A percentile compares a stretch with the other conserved stretches of the same genome.
phyloP scores from a whole-genome alignment of 2,329 filamentous ascomycete species.

The Thermoascus crustaceus region DNA sequence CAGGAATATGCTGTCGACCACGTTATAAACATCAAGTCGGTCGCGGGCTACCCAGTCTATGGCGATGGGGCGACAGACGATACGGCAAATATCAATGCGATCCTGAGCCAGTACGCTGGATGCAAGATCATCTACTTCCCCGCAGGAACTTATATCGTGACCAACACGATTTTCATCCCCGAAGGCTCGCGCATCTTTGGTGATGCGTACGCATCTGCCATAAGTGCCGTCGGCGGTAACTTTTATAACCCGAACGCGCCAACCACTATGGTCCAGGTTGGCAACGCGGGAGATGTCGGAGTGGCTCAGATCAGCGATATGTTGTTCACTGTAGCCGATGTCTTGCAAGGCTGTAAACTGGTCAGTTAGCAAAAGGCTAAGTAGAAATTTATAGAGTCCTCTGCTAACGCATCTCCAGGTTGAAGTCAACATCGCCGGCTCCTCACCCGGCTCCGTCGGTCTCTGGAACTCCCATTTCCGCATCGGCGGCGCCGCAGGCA shows the following conservation, averaged over 20 bases:
- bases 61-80: conserved; percentile 39
- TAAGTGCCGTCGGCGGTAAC: conserved; percentile 40
- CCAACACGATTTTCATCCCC: conserved; percentile 40
- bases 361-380: conserved; percentile 1
- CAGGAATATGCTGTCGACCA: conserved; percentile 32
- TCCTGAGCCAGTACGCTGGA: conserved; percentile 22
- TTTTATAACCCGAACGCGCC: conserved; percentile 41
- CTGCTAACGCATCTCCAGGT: conserved; percentile 16
- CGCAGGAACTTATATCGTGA: conserved; percentile 34
- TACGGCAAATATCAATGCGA: conserved; percentile 27
- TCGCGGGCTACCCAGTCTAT: conserved; percentile 30
- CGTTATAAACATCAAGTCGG: conserved; percentile 41
- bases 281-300: conserved; percentile 42
- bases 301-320: conserved; percentile 46
- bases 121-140: conserved; percentile 27
- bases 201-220: conserved; percentile 44
- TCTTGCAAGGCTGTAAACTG: conserved; percentile 37
- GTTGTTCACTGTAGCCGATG: conserved; percentile 43
- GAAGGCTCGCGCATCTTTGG: conserved; percentile 46
- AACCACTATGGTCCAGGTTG: conserved; percentile 44
- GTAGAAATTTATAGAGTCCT: background rate
- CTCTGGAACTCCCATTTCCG: conserved; percentile 42
- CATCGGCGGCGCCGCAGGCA: conserved; percentile 40
- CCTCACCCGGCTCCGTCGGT: conserved; percentile 41
- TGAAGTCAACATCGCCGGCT: conserved; percentile 46